phyloP scores from a whole-genome alignment of 2,329 filamentous ascomycete genomes.

The Aspergillus nomiae region DNA sequence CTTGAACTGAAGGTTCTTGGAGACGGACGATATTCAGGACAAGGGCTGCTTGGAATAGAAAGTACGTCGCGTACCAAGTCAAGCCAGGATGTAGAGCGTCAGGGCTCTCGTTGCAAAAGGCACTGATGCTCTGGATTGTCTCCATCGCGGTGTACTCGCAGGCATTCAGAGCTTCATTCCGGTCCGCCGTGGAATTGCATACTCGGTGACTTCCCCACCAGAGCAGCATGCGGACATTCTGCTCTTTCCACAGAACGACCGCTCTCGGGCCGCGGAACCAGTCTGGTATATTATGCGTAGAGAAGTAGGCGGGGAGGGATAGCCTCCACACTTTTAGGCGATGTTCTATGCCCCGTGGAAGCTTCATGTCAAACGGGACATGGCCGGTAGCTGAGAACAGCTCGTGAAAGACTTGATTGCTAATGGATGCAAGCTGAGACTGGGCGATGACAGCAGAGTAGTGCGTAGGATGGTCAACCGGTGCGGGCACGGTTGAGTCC shows the following conservation, averaged over 20 bases:
- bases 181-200: conserved; percentile 7
- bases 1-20: neutral
- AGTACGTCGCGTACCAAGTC: conserved; percentile 28
- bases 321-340: conserved; percentile 24
- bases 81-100: conserved; percentile 18
- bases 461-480: conserved; percentile 18
- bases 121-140: conserved; percentile 21
- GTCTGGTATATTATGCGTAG: conserved; percentile 11
- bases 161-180: conserved; percentile 20
- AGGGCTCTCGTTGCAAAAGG: conserved; percentile 13
- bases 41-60: conserved; percentile 25
- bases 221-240: conserved; percentile 25
- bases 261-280: conserved; percentile 25
- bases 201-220: conserved; percentile 24
- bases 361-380: conserved; percentile 8
- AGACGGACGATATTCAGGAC: conserved; percentile 21
- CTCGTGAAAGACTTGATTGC: conserved; percentile 19
- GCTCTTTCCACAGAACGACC: conserved; percentile 25
- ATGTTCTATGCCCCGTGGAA: conserved; percentile 23
- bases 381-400: conserved; percentile 13
- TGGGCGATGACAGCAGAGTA: conserved; percentile 25
- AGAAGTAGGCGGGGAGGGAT: conserved; percentile 21
- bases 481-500: conserved; percentile 5
- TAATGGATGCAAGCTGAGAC: conserved; percentile 17
- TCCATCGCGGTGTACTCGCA: conserved; percentile 22